Conservation (phyloP, 2,329 filamentous ascomycete species). For the Colletotrichum limetticola region DNA sequence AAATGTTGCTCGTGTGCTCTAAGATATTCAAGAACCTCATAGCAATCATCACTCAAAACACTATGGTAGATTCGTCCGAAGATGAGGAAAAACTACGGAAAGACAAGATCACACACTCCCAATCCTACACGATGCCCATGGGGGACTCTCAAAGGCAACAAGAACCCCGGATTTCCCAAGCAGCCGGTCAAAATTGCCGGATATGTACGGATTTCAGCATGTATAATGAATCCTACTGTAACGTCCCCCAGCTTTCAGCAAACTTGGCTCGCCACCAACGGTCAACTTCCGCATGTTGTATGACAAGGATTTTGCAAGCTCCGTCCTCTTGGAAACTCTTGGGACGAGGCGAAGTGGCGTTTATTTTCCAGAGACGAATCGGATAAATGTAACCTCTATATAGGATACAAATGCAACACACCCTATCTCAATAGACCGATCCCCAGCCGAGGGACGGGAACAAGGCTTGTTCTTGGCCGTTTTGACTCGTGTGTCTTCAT, state of each 20-base stretch:
- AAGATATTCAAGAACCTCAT: background rate
- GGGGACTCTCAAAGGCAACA: background rate
- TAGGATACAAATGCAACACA: background rate
- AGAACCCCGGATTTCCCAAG: conserved; percentile 14
- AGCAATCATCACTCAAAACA: background rate
- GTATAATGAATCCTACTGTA: background rate
- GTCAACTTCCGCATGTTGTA: background rate
- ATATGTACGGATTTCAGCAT: background rate
- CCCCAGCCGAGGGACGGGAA: background rate
- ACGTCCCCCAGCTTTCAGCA: conserved; percentile 10
- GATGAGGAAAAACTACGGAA: background rate
- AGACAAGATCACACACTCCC: background rate
- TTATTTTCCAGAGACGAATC: background rate
- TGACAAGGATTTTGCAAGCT: background rate
- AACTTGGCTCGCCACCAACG: background rate
- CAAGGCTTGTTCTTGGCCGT: conserved; percentile 9
- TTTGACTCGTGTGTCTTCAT: background rate
- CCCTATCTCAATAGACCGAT: too few relatives aligned
- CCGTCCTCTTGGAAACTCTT: background rate
- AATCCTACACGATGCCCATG: conserved; percentile 6
- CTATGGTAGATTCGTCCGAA: background rate
- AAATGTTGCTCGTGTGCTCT: background rate
- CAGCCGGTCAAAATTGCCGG: background rate
- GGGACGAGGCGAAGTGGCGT: background rate
- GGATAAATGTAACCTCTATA: conserved; percentile 7